A percentile compares a stretch with the other conserved stretches of the same genome.
phyloP scores from a whole-genome alignment of 306 rosid genomes.

The Prunus davidiana region DNA sequence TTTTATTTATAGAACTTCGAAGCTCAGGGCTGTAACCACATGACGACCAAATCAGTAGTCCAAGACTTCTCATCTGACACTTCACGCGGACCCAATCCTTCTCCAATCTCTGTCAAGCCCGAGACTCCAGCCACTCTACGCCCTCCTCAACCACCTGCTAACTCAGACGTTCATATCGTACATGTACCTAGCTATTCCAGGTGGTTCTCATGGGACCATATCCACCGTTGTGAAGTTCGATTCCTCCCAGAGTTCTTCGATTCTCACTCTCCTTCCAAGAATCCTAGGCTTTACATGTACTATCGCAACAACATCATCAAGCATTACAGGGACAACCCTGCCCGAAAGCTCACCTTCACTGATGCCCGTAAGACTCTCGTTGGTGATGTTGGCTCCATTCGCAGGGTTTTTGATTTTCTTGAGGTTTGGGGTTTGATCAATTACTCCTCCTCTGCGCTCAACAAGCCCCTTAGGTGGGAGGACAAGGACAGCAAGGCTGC shows the following conservation, averaged over 20 bases:
- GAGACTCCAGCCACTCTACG: slow-evolving; percentile 26
- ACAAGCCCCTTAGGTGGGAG: slow-evolving; percentile 82
- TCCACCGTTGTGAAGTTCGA: slow-evolving; percentile 69
- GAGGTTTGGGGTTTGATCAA: slow-evolving; percentile 88
- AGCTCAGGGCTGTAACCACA: too few species aligned
- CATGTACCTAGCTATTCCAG: slow-evolving; percentile 72
- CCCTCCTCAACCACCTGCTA: slow-evolving; percentile 6
- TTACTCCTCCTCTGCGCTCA: slow-evolving; percentile 50
- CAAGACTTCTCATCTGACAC: too few species aligned
- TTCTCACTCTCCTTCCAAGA: slow-evolving; percentile 48
- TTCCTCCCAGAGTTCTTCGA: slow-evolving; percentile 78
- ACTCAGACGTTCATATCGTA: slow-evolving; percentile 29
- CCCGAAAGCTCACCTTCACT: slow-evolving; percentile 73
- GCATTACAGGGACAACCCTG: slow-evolving; percentile 58
- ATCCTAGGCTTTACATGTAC: slow-evolving; percentile 78
- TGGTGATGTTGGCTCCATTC: slow-evolving; percentile 85
- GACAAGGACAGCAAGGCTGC: slow-evolving; percentile 56
- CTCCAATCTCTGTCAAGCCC: slow-evolving; percentile 13
- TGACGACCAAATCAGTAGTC: too few species aligned
- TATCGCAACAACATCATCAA: slow-evolving; percentile 70
- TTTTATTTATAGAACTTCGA: too few species aligned
- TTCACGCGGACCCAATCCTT: not conserved
- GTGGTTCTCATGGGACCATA: slow-evolving; percentile 69
- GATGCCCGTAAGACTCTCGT: slow-evolving; percentile 75
- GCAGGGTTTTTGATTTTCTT: slow-evolving; percentile 83